phyloP scores from a whole-genome alignment of 2,329 filamentous ascomycete species.

The Paecilomyces sp. region DNA sequence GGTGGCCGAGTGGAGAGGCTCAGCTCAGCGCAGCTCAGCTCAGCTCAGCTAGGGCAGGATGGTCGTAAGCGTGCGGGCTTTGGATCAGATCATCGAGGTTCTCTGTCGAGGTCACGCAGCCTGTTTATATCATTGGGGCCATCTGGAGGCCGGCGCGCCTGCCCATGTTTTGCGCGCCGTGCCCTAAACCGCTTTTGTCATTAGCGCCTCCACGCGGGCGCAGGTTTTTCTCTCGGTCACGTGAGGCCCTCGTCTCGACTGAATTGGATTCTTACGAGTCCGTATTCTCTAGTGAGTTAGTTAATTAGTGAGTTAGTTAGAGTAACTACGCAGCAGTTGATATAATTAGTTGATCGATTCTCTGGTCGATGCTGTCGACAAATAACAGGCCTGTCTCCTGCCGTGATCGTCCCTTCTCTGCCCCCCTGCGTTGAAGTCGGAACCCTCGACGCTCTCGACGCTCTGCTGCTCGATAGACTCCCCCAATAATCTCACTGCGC shows the following conservation, averaged over 20 bases:
- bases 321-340: too few relatives aligned
- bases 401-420: not conserved
- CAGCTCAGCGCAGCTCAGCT: not conserved
- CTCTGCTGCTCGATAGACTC: not conserved
- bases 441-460: not conserved
- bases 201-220: slow-evolving; percentile 18
- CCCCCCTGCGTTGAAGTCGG: not conserved
- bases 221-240: slow-evolving; percentile 20
- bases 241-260: slow-evolving; percentile 9
- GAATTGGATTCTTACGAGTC: too few relatives aligned
- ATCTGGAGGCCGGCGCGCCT: slow-evolving; percentile 30
- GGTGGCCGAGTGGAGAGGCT: not conserved
- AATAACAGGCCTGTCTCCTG: not conserved
- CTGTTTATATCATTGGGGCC: slow-evolving; percentile 41
- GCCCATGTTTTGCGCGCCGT: slow-evolving; percentile 31
- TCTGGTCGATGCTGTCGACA: not conserved
- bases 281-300: too few relatives aligned
- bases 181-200: slow-evolving; percentile 19
- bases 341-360: too few relatives aligned
- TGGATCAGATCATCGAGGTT: slow-evolving; percentile 11
- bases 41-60: not conserved
- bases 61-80: not conserved
- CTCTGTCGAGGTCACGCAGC: slow-evolving; percentile 36
- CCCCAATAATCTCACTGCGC: not conserved
- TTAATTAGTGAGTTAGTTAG: too few relatives aligned